Evolutionary conservation across 371 early-diverging fungal species (phyloP).

Genomic region (Mortierella sp.): DNA sequence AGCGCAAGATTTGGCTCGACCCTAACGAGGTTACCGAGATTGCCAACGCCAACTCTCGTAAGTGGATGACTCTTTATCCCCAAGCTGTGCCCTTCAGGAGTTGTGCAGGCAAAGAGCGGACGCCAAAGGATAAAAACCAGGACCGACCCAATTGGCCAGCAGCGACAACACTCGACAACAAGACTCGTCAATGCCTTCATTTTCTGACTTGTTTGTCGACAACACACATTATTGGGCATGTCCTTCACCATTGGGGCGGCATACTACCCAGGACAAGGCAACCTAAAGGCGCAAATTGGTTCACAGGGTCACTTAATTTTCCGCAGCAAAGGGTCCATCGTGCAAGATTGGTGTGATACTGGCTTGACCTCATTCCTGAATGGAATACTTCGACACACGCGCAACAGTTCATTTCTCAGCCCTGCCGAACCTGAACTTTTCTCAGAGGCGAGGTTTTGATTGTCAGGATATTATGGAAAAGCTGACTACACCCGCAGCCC

Average conservation of each 20-base stretch:
- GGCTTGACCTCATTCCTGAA: neutral
- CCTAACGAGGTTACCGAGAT: constrained; percentile 98
- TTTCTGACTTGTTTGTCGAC: neutral
- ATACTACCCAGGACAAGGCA: neutral
- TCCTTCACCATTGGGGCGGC: neutral
- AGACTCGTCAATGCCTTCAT: neutral
- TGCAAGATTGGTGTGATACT: neutral
- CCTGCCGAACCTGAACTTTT: neutral
- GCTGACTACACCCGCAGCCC: neutral
- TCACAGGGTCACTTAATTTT: constrained; percentile 6
- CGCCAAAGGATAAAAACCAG: too few species aligned
- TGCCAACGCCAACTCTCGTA: constrained; percentile 97
- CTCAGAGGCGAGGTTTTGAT: neutral
- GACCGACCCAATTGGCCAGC: neutral
- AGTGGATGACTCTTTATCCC: constrained; percentile 51
- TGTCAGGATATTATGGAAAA: neutral
- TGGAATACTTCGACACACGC: neutral
- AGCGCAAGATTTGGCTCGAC: constrained; percentile 99
- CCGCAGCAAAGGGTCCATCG: neutral
- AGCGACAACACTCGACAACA: too few species aligned
- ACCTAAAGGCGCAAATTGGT: neutral
- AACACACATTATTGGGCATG: neutral
- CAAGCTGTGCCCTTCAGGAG: neutral
- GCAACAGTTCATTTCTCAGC: neutral
- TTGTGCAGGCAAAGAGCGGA: neutral